Base-by-base conservation (phyloP, 345 rosid species). In the Brassica juncea region DNA sequence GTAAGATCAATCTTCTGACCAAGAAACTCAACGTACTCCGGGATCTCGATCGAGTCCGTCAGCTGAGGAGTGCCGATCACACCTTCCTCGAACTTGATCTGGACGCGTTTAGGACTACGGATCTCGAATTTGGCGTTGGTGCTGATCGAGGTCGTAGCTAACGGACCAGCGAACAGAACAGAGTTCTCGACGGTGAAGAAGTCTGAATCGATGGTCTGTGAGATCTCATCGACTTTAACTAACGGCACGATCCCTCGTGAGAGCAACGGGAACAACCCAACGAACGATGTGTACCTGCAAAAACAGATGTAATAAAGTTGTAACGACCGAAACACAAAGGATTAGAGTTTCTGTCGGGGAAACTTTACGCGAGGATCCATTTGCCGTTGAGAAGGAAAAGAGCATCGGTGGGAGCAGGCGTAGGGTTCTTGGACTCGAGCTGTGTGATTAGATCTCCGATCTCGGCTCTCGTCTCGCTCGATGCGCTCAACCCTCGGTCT, bases 61-160 rank as follows among this genome's bases (percentile, higher is more conserved):
- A 91, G 80, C 85, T 86, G 91, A 63, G 98, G 98, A 31, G 98
- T 94, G 47, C 97, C 98, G 19, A 94, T 94, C 6, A 94, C 58
- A 23, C 97, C 95, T 84, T 94, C 86, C 79, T 90, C 91, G 5
- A 94, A 94, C 84, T 88, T 94, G 80, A 94, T 89, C 97, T 92
- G 97, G 69, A 94, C 99, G 0, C 97, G 89, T 83, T 89, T 85
- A 57, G 98, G 98, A 66, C 97, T 91, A 66, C 94, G 90, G 75
- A 92, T 81, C 86, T 94, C 97, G 66, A 92, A 94, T 69, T 89
- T 94, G 76, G 97, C 99, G 60, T 90, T 91, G 84, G 97, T 90
- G 72, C 84, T 91, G 27, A 92, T 61, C 8, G 97, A 89, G 70
- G 91, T 91, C 0, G 95, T 88, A 8, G 99, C 90, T 49, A 92